A percentile compares a stretch with the other conserved stretches of the same genome.
These are phyloP conservation scores for Leccinum pachyderme DNA, from an alignment of 1,284 basidiomycete genomes.

Conservation along the genomic window DNA sequence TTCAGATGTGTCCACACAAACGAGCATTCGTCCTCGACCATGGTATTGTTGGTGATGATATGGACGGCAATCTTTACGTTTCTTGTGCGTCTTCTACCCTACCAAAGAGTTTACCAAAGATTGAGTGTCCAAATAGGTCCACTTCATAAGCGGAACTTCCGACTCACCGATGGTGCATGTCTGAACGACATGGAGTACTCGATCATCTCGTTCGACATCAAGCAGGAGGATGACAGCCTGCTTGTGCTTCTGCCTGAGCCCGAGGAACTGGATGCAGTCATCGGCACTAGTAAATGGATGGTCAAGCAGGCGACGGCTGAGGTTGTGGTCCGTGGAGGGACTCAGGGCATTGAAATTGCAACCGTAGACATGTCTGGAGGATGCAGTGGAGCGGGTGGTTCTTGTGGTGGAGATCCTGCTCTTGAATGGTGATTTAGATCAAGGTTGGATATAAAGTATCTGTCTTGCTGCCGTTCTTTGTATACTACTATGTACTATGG, in stretches of 20 bases:
- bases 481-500: background rate
- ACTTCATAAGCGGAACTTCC: constrained; percentile 72
- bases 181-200: constrained; percentile 63
- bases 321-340: constrained; percentile 41
- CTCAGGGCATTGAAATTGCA: constrained; percentile 47
- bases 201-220: constrained; percentile 66
- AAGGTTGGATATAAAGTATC: background rate
- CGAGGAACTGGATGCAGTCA: constrained; percentile 59
- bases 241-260: constrained; percentile 57
- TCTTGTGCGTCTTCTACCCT: constrained; percentile 37
- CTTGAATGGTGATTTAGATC: constrained; percentile 21
- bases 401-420: constrained; percentile 13
- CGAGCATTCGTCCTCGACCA: constrained; percentile 74
- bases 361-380: constrained; percentile 9
- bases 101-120: background rate
- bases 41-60: constrained; percentile 62
- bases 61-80: constrained; percentile 46
- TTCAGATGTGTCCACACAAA: constrained; percentile 57
- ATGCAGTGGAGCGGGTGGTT: background rate
- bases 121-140: constrained; percentile 42
- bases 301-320: constrained; percentile 51
- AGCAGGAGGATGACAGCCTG: constrained; percentile 46
- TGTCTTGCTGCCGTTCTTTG: background rate
- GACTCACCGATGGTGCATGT: constrained; percentile 57
- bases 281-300: constrained; percentile 70